Evolutionary conservation across 805 yeast genomes (phyloP), one percentile per base, ranked within the genome.

Genomic region (Metschnikowia kunwiensis): DNA sequence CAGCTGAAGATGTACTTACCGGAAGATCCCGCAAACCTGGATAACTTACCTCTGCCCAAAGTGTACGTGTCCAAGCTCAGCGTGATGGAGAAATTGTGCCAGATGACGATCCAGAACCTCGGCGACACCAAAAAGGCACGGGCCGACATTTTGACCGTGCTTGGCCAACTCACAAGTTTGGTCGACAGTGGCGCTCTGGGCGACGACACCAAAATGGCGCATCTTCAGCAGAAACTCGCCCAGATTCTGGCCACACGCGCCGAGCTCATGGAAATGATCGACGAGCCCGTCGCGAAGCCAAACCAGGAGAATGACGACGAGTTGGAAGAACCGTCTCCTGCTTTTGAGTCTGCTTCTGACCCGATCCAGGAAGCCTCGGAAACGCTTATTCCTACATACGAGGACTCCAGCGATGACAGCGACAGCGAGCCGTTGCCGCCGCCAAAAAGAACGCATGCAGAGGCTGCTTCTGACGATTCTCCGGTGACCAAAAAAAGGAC

Each of bases 1-100:
- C 71, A 65, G 46, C 53, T 65, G n/a, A 59, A 57, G 32, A 50
- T 51, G 3, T 65, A 63, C 44, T 46, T 68, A 17, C 70, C 71
- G 1, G 44, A 48, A 7, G 63, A 63, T 41, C 69, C 63, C 1
- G 34, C 55, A 7, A 42, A 39, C n/a, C 53, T 60, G 31, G 71
- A 66, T 25, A 56, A 55, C 38, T 55, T 68, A 31, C 72, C 72
- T 3, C 55, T 63, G 25, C 53, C 53, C 10, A 36, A 41, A 20
- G 57, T 57, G 13, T 67, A 67, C 47, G 53, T 67, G 7, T 49
- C 68, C 14, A 68, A 68, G 44, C 57, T 68, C 34, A 63, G 61
- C 32, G 51, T 55, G 31, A 49, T 68, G 38, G 72, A 68, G 40
- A 63, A 63, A 36, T 43, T 67, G 30, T 61, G 72, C 36, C 51